Base-by-base conservation (phyloP, 1,139 yeast genomes). In the Candida buenavistaensis region DNA sequence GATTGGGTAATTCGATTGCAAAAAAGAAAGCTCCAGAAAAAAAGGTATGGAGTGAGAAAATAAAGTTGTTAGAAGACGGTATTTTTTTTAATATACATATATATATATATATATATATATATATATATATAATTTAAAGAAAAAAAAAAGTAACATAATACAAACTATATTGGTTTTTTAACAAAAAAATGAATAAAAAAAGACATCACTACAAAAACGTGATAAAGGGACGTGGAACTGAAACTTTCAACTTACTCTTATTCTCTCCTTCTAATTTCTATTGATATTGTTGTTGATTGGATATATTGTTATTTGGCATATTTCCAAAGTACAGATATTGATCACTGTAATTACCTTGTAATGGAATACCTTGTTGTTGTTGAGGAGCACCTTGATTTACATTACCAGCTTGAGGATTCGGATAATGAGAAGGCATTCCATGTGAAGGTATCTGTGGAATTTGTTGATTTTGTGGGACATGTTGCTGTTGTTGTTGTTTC, bases 261-360 rank as follows among this genome's bases (percentile, higher is more conserved):
- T 19, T 9, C 24, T 10, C 22, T n/a, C 11, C 14, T 14, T 6
- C 4, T 6, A 14, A 21, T 10, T 12, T 12, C 23, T 52, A 62
- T 47, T 62, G 68, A 42, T 56, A 62, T 39, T 60, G 68, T 44
- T 59, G 64, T 41, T 67, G 72, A 54, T 68, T 69, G 33, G 70
- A 74, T 44, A 68, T 58, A 52, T 65, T 68, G 30, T 69, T 70
- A 45, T 68, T 61, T 45, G 72, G 78, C 59, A 75, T 72, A 50
- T 72, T 77, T 46, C 76, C 72, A 54, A 78, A 79, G 54, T 78
- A 78, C 46, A 76, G 80, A 54, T 78, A 80, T 48, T 76, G 75
- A 41, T 57, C 62, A 37, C 50, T 52, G 38, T 54, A 54, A 16
- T 48, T 54, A 28, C 55, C 64, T 46, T 57, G 58, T 12, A 38